Conservation (phyloP, 2,329 filamentous ascomycete genomes). For the Cladosporium phlei region DNA sequence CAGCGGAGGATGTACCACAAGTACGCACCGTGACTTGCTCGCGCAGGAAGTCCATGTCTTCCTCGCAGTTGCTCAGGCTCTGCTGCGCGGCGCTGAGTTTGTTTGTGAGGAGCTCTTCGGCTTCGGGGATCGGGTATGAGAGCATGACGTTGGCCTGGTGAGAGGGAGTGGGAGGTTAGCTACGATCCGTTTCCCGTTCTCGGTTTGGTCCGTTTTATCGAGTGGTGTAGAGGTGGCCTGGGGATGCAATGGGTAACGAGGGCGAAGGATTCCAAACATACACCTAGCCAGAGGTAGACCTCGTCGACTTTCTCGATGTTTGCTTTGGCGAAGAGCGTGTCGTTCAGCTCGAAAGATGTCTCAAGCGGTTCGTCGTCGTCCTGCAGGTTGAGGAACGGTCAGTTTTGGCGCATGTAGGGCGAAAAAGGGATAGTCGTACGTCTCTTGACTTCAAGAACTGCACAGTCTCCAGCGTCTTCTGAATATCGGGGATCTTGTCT, state of each 20-base stretch:
- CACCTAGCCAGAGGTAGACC: constrained; percentile 95
- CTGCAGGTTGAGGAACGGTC: constrained; percentile 23
- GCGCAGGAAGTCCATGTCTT: constrained; percentile 90
- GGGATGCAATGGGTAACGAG: not conserved
- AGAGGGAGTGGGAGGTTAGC: not conserved
- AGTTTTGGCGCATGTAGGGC: not conserved
- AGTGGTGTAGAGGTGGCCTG: not conserved
- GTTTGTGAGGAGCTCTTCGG: constrained; percentile 68
- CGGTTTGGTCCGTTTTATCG: not conserved
- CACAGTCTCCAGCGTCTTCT: constrained; percentile 91
- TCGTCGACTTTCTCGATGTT: constrained; percentile 77
- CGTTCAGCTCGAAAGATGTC: constrained; percentile 93
- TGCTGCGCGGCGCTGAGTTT: constrained; percentile 76
- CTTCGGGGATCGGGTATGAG: constrained; percentile 85
- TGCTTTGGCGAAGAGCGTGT: constrained; percentile 89
- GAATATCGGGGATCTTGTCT: constrained; percentile 96
- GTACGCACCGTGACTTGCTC: constrained; percentile 85
- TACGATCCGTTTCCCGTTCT: too few relatives aligned
- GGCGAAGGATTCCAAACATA: constrained; percentile 40
- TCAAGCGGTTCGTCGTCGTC: constrained; percentile 64
- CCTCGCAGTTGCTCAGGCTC: constrained; percentile 82
- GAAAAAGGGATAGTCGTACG: constrained; percentile 39
- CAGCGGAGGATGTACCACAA: too few relatives aligned
- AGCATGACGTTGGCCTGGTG: constrained; percentile 90
- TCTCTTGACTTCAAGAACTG: constrained; percentile 74